Conservation (phyloP, 805 yeast genomes). For the Sporopachydermia lactativora region DNA sequence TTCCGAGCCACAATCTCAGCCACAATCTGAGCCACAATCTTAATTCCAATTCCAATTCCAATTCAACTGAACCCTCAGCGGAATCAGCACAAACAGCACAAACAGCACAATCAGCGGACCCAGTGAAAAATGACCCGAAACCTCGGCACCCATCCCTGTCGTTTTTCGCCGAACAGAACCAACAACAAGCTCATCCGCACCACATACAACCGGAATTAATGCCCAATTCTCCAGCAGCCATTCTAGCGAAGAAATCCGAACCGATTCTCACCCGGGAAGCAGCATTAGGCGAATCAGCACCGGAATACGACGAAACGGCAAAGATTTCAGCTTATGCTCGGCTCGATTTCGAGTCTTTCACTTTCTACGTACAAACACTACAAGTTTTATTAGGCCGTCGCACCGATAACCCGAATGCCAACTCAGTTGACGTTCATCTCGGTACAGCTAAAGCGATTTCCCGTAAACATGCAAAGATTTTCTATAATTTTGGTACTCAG, state of each 20-base stretch:
- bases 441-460: slow-evolving; percentile 90
- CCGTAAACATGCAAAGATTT: slow-evolving; percentile 87
- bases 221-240: slow-evolving; percentile 1
- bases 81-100: too few relatives aligned
- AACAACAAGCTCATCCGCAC: too few relatives aligned
- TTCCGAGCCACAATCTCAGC: too few relatives aligned
- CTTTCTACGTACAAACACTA: slow-evolving; percentile 91
- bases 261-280: slow-evolving; percentile 4
- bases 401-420: slow-evolving; percentile 42
- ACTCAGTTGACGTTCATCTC: slow-evolving; percentile 81
- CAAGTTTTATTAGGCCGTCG: slow-evolving; percentile 90
- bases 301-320: slow-evolving; percentile 12
- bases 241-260: neutral
- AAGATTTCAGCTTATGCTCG: slow-evolving; percentile 30
- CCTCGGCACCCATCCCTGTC: too few relatives aligned
- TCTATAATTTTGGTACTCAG: slow-evolving; percentile 93
- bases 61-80: too few relatives aligned
- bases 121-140: too few relatives aligned
- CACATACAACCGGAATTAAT: too few relatives aligned
- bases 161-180: too few relatives aligned
- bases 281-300: slow-evolving; percentile 5
- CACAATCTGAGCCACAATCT: too few relatives aligned
- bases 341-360: slow-evolving; percentile 81
- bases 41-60: too few relatives aligned
- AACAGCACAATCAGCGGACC: too few relatives aligned